A percentile compares a stretch with the other conserved stretches of the same genome.
Evolutionary conservation across 176 grass and related monocot genomes (phyloP).

Genomic region (Triticum aestivum): IWGSC_CS_RefSeq_v2.1 NC_057798.1:151088431-151088930

Average conservation of each 20-base stretch:
- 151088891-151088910: background rate
- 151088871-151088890: slow-evolving; percentile 33
- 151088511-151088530: slow-evolving; percentile 2
- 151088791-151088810: background rate
- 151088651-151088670: background rate
- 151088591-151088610: background rate
- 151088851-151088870: slow-evolving; percentile 10
- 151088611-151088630: background rate
- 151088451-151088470: slow-evolving; percentile 50
- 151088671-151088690: background rate
- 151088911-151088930: background rate
- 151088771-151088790: background rate
- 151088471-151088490: background rate
- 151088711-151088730: background rate
- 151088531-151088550: background rate
- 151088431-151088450: slow-evolving; percentile 72
- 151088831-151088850: background rate
- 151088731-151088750: background rate
- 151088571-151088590: background rate
- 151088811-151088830: background rate
- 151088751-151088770: background rate
- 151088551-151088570: background rate
- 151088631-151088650: background rate
- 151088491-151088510: background rate
- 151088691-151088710: background rate